A percentile compares a stretch with the other conserved stretches of the same genome.
These are phyloP conservation scores for Blastocladiella emersonii DNA, from an alignment of 371 early-diverging fungal genomes.

Conservation along the genomic window DNA sequence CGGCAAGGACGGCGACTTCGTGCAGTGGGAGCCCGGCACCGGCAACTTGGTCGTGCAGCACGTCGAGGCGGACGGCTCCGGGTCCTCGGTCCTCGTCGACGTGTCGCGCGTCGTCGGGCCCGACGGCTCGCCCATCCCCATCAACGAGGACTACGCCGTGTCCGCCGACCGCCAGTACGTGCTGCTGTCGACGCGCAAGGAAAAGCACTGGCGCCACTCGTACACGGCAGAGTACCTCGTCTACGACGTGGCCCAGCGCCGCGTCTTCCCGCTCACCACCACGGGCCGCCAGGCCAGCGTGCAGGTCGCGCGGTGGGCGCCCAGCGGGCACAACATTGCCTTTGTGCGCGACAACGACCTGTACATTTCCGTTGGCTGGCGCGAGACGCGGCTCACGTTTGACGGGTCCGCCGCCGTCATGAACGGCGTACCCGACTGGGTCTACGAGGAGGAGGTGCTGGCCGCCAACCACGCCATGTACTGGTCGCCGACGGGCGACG, in stretches of 20 bases:
- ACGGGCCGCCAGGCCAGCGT: slow-evolving; percentile 31
- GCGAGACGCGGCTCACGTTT: slow-evolving; percentile 56
- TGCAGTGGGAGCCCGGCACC: not conserved
- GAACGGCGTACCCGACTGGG: slow-evolving; percentile 95
- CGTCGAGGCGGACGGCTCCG: not conserved
- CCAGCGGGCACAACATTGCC: slow-evolving; percentile 61
- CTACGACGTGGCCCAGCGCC: slow-evolving; percentile 42
- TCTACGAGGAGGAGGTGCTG: slow-evolving; percentile 92
- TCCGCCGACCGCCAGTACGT: slow-evolving; percentile 67
- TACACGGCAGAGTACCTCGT: slow-evolving; percentile 60
- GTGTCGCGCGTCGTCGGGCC: not conserved
- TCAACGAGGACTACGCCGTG: slow-evolving; percentile 15
- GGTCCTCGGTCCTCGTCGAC: not conserved
- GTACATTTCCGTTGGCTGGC: slow-evolving; percentile 47
- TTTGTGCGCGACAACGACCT: slow-evolving; percentile 81
- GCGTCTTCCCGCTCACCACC: slow-evolving; percentile 40
- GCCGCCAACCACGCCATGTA: slow-evolving; percentile 51
- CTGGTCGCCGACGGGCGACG: slow-evolving; percentile 79
- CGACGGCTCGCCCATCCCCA: not conserved
- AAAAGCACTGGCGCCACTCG: slow-evolving; percentile 75
- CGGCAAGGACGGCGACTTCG: not conserved
- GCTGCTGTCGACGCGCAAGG: slow-evolving; percentile 45
- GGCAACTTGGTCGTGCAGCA: not conserved
- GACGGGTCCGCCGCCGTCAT: slow-evolving; percentile 73
- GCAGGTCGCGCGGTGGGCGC: slow-evolving; percentile 58